Percentiles rank a stretch among this genome's conserved stretches.
phyloP scores from a whole-genome alignment of 2,329 filamentous ascomycete genomes.

The Apiospora malaysiana region DNA sequence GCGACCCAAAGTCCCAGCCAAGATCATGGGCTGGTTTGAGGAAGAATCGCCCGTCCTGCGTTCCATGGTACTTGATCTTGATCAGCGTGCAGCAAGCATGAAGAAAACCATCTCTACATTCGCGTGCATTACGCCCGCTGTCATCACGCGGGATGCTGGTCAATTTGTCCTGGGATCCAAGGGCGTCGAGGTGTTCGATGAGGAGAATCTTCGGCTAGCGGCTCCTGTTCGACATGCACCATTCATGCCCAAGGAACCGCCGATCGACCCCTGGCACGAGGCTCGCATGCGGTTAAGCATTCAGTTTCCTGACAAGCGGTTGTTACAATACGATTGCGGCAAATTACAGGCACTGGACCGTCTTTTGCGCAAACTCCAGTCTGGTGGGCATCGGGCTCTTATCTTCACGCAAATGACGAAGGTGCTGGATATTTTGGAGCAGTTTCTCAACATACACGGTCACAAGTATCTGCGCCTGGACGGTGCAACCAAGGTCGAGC shows the following conservation, averaged over 20 bases:
- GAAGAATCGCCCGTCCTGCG: constrained; percentile 69
- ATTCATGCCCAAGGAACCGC: constrained; percentile 61
- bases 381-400: constrained; percentile 88
- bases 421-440: constrained; percentile 94
- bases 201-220: constrained; percentile 62
- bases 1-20: constrained; percentile 64
- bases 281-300: constrained; percentile 91
- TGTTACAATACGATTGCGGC: constrained; percentile 97
- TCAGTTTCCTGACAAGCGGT: constrained; percentile 92
- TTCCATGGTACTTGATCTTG: constrained; percentile 74
- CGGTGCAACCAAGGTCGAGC: constrained; percentile 94
- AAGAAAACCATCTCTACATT: constrained; percentile 84
- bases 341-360: constrained; percentile 91
- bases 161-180: constrained; percentile 68
- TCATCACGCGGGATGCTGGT: constrained; percentile 79
- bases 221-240: constrained; percentile 60
- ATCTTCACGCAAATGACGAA: constrained; percentile 99
- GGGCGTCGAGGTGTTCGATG: constrained; percentile 61
- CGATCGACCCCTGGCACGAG: constrained; percentile 87
- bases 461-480: constrained; percentile 96
- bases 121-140: constrained; percentile 88
- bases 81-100: constrained; percentile 73
- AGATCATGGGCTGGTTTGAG: constrained; percentile 77
- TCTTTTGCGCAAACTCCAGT: constrained; percentile 83
- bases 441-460: constrained; percentile 96